Conservation (phyloP, 2,329 filamentous ascomycete genomes). For the Myriosclerotinia duriaeana region DNA sequence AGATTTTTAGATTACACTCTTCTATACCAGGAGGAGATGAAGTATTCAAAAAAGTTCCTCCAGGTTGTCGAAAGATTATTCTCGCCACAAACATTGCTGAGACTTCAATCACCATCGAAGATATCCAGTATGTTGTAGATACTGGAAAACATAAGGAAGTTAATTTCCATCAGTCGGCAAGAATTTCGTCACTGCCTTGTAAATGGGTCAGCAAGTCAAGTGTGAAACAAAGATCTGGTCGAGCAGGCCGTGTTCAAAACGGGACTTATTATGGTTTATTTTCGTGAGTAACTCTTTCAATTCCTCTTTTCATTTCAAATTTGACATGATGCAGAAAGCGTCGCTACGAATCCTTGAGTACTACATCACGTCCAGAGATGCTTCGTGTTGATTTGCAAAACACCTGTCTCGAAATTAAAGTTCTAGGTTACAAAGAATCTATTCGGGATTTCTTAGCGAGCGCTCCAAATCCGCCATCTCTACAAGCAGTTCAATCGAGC, state of each 20-base stretch:
- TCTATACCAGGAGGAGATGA: constrained; percentile 77
- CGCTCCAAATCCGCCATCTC: constrained; percentile 82
- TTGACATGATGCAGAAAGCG: constrained; percentile 35
- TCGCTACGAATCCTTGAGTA: constrained; percentile 82
- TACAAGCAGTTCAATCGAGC: constrained; percentile 77
- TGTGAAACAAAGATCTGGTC: constrained; percentile 87
- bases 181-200: constrained; percentile 87
- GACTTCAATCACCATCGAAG: constrained; percentile 96
- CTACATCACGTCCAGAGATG: constrained; percentile 80
- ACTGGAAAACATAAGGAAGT: constrained; percentile 92
- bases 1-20: constrained; percentile 86
- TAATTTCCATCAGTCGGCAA: constrained; percentile 80
- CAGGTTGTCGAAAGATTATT: constrained; percentile 83
- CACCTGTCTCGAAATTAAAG: constrained; percentile 87
- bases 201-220: constrained; percentile 90
- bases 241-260: constrained; percentile 86
- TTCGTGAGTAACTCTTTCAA: constrained; percentile 60
- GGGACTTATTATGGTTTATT: constrained; percentile 90
- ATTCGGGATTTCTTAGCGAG: constrained; percentile 76
- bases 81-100: constrained; percentile 95
- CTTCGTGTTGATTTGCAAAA: constrained; percentile 87
- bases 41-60: constrained; percentile 73
- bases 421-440: constrained; percentile 79
- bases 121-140: constrained; percentile 92
- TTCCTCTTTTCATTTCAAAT: not conserved